These are phyloP conservation scores for Blastobotrys chiropterorum DNA, from an alignment of 805 yeast genomes.

Conservation along the genomic window DNA sequence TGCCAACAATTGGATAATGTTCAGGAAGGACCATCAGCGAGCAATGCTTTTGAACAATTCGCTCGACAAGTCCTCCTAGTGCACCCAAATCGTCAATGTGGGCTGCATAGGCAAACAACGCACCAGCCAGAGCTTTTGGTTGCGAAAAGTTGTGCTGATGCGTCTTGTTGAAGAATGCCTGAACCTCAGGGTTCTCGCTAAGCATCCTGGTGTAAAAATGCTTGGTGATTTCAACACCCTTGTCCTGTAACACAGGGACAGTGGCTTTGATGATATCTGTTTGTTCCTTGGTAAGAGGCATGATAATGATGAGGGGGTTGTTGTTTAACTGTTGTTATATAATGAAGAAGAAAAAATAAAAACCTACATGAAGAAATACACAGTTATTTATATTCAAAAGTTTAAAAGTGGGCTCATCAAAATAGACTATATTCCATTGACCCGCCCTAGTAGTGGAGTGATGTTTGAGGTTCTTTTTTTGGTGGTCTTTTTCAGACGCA, in stretches of 20 bases:
- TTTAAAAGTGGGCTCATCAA: neutral
- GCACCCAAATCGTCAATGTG: slow-evolving; percentile 39
- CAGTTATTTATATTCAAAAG: neutral
- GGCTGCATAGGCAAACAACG: slow-evolving; percentile 54
- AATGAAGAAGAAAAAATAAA: neutral
- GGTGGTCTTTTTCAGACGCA: too few relatives aligned
- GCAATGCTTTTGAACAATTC: slow-evolving; percentile 59
- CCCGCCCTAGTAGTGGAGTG: neutral
- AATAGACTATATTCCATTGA: neutral
- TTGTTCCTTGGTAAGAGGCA: slow-evolving; percentile 9
- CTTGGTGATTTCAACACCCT: slow-evolving; percentile 50
- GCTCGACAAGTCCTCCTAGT: slow-evolving; percentile 47
- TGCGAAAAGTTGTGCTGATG: slow-evolving; percentile 47
- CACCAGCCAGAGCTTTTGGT: slow-evolving; percentile 58
- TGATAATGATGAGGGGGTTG: neutral
- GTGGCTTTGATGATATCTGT: slow-evolving; percentile 24
- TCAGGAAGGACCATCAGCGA: slow-evolving; percentile 57
- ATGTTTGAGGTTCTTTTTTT: neutral
- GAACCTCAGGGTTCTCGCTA: slow-evolving; percentile 45
- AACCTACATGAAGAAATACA: neutral
- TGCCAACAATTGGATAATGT: slow-evolving; percentile 63
- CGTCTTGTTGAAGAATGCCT: slow-evolving; percentile 53
- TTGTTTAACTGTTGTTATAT: too few relatives aligned
- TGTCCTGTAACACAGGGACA: slow-evolving; percentile 21
- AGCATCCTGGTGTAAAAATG: slow-evolving; percentile 54